phyloP scores from a whole-genome alignment of 257 asterid genomes.

The Ligustrum vulgare region DNA sequence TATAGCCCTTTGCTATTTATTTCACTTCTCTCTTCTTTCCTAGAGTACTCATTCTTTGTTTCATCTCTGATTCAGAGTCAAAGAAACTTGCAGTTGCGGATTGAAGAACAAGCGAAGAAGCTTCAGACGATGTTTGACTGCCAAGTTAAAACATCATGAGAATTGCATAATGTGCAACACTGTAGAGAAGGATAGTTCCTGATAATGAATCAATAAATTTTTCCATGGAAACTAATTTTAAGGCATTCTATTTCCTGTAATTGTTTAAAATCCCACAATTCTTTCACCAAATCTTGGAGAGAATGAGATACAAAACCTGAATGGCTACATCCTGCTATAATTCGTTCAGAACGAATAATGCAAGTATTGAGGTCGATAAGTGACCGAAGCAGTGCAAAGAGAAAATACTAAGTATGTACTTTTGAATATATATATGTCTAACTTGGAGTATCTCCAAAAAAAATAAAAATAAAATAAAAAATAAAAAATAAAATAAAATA shows the following conservation, averaged over 20 bases:
- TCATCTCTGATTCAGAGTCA: slow-evolving; percentile 29
- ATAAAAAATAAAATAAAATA: too few relatives aligned
- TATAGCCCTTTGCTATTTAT: not conserved
- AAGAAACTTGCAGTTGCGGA: slow-evolving; percentile 39
- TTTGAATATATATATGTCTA: too few relatives aligned
- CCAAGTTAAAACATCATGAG: slow-evolving; percentile 24
- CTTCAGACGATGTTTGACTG: slow-evolving; percentile 34
- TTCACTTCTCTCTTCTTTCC: not conserved
- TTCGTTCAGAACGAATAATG: too few relatives aligned
- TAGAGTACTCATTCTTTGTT: not conserved
- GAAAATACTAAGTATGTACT: too few relatives aligned
- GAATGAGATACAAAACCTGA: not conserved
- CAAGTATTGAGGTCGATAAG: too few relatives aligned
- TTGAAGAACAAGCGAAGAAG: slow-evolving; percentile 52
- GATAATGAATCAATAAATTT: not conserved
- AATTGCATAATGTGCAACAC: not conserved
- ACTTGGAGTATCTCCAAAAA: too few relatives aligned
- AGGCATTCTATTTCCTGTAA: not conserved
- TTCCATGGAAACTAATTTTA: not conserved
- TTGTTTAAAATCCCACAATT: not conserved
- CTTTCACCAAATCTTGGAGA: not conserved
- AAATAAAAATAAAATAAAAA: too few relatives aligned
- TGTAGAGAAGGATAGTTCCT: not conserved
- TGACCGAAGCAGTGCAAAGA: too few relatives aligned
- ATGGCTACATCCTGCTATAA: too few relatives aligned